Evolutionary conservation across 345 rosid species (phyloP), one percentile per base, ranked within the genome.

Genomic region (Syzygium jambos): DNA sequence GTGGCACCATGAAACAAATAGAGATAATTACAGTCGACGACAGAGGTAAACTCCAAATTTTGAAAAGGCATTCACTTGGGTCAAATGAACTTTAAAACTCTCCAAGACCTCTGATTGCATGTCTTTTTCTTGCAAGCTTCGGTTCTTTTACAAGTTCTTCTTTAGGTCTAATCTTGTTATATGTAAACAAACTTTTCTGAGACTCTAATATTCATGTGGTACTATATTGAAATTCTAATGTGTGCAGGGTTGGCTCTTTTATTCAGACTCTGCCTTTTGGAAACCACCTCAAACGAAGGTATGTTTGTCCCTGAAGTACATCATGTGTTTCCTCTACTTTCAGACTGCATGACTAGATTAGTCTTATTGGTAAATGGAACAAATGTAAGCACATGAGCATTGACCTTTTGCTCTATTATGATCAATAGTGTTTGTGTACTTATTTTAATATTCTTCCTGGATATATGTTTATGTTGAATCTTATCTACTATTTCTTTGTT

Each of bases 221-320:
- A 19, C 38, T 38, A 0, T 86, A 77, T 77, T 19, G 38, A 51
- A 30, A 87, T 82, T 53, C 84, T 68, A 46, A 88, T 25, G 46
- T 89, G 51, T 91, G 90, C 93, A 97, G 99, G 98, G 99, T 85
- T 97, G 98, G 99, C 99, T 97, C 84, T 97, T 97, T 90, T 94
- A 90, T 90, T 94, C 97, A 1, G 96, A 94, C 91, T 94, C 98
- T 85, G 57, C 53, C 73, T 96, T 97, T 90, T 97, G 99, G 99
- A 92, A 95, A 89, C 98, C 96, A 83, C 94, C 95, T 30, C 99
- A 97, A 94, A 93, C 95, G 98, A 90, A 97, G 93, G 98, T 97
- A 93, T 78, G 86, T 38, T 88, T 85, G 23, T 56, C 25, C 52
- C n/a, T 82, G 68, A 61, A 51, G 80, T 54, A 38, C 38, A 38